Conservation (phyloP, 768 basidiomycete genomes). For the Leccinum variicolor region DNA sequence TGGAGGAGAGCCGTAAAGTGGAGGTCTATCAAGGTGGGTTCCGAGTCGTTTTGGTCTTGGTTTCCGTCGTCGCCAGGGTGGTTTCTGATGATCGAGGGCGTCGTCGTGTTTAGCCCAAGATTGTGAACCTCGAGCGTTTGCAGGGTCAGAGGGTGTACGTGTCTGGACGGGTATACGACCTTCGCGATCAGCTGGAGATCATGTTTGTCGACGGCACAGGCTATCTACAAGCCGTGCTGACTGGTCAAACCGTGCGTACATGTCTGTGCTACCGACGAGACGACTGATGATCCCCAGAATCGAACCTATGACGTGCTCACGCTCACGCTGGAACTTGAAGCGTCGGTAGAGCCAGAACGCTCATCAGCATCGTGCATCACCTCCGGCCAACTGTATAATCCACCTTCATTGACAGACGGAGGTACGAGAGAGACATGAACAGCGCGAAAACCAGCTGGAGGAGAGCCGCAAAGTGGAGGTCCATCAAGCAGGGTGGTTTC, state of each 20-base stretch:
- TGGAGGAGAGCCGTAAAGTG: constrained; percentile 89
- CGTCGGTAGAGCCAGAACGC: constrained; percentile 62
- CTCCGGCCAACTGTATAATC: no score
- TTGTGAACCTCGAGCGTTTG: constrained; percentile 52
- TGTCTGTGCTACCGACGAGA: background rate
- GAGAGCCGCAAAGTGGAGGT: constrained; percentile 66
- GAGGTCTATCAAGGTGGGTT: constrained; percentile 62
- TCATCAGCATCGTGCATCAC: no score
- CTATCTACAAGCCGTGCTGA: constrained; percentile 84
- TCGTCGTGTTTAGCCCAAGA: constrained; percentile 53
- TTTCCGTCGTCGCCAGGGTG: background rate
- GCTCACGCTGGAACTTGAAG: constrained; percentile 85
- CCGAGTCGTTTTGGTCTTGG: background rate
- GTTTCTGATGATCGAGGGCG: constrained; percentile 11
- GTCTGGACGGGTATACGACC: constrained; percentile 94
- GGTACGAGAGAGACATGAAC: constrained; percentile 63
- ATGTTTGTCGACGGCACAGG: constrained; percentile 96
- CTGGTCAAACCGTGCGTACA: constrained; percentile 69
- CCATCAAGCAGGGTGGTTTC: background rate
- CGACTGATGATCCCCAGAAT: constrained; percentile 44
- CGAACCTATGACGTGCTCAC: constrained; percentile 73
- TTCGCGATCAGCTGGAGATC: constrained; percentile 89
- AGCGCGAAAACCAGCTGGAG: constrained; percentile 71
- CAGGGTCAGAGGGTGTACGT: constrained; percentile 79
- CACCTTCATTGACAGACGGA: constrained; percentile 39